Evolutionary conservation across 495 filamentous ascomycete species (phyloP).

Genomic region (Xylaria intraflava): DNA sequence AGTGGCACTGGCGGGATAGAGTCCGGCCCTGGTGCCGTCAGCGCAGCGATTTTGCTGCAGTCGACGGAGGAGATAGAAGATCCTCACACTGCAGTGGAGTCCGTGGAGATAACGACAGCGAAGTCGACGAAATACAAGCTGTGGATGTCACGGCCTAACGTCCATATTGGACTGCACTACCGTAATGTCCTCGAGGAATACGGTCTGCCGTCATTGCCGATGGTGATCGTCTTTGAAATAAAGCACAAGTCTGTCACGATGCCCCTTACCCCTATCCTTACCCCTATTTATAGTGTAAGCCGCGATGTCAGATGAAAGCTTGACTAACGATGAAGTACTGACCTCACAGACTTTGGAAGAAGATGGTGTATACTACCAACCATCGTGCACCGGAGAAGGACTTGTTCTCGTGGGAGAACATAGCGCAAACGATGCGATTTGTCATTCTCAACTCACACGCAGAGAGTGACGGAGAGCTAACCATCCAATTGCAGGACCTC

Average conservation of each 20-base stretch:
- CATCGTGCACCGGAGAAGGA: neutral
- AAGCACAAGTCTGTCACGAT: neutral
- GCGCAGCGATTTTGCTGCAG: neutral
- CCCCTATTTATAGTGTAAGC: neutral
- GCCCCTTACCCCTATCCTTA: neutral
- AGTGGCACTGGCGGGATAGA: neutral
- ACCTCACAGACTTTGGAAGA: conserved; percentile 3
- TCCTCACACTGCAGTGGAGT: neutral
- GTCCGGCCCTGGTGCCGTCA: neutral
- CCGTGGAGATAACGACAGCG: neutral
- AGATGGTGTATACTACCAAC: neutral
- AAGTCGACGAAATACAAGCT: neutral
- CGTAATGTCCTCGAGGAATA: neutral
- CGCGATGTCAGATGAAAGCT: no score
- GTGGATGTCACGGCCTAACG: conserved; percentile 1
- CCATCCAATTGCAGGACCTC: neutral
- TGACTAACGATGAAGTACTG: neutral
- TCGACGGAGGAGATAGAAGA: neutral
- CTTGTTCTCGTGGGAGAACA: neutral
- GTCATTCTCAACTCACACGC: neutral
- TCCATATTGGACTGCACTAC: conserved; percentile 1
- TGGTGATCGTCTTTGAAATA: neutral
- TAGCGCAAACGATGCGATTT: neutral
- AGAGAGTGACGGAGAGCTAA: neutral
- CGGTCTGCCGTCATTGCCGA: neutral